A percentile compares a stretch with the other conserved stretches of the same genome.
phyloP scores from a whole-genome alignment of 2,329 filamentous ascomycete species.

The Rhinocladiella similis region DNA sequence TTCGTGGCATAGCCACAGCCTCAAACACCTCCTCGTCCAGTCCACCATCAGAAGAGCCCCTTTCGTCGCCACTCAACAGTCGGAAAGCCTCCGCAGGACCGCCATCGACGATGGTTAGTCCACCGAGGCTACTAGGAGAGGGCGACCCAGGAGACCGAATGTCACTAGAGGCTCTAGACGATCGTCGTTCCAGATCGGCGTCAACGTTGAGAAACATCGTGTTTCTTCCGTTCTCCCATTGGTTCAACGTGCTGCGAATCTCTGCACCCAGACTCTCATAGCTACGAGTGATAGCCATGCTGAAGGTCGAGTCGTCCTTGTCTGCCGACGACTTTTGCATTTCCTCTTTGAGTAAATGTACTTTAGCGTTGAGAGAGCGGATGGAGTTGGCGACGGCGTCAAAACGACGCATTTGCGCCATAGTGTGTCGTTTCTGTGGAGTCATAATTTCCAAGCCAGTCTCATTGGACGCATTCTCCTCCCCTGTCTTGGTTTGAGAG shows the following conservation, averaged over 20 bases:
- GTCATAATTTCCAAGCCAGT: constrained; percentile 48
- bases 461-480: neutral
- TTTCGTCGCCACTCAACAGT: constrained; percentile 71
- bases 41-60: constrained; percentile 37
- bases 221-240: constrained; percentile 87
- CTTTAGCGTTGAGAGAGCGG: constrained; percentile 87
- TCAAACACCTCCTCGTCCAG: constrained; percentile 83
- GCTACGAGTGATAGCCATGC: constrained; percentile 76
- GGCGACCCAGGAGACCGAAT: constrained; percentile 43
- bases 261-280: constrained; percentile 95
- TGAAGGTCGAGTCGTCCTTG: constrained; percentile 68
- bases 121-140: constrained; percentile 46
- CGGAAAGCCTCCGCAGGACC: constrained; percentile 70
- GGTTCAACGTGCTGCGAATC: constrained; percentile 73
- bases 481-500: neutral
- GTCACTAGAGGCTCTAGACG: constrained; percentile 20
- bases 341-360: constrained; percentile 88
- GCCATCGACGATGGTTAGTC: constrained; percentile 52
- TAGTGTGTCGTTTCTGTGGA: constrained; percentile 78
- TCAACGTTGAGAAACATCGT: constrained; percentile 76
- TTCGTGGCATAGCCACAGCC: constrained; percentile 75
- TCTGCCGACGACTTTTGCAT: constrained; percentile 69
- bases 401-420: constrained; percentile 83
- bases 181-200: constrained; percentile 42
- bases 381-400: constrained; percentile 88